A percentile compares a stretch with the other conserved stretches of the same genome.
Evolutionary conservation across 2,329 filamentous ascomycete genomes (phyloP).

Genomic region (Sclerotiophoma versabilis): DNA sequence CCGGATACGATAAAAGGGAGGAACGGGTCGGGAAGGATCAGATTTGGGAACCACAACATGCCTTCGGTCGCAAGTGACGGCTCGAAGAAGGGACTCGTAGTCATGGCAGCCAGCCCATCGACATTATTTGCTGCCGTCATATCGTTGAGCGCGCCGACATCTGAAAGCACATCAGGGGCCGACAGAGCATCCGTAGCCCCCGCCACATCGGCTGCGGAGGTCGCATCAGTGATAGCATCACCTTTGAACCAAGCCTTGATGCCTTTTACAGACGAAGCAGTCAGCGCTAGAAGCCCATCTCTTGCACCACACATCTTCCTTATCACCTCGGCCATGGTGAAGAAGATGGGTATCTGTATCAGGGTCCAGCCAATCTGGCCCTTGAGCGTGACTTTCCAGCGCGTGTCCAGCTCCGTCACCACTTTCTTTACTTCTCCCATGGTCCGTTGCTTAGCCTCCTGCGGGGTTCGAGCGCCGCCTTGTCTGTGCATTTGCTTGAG

Average conservation of each 20-base stretch:
- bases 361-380: constrained; percentile 40
- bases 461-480: constrained; percentile 30
- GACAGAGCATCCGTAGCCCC: not conserved
- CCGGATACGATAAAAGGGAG: constrained; percentile 59
- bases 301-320: constrained; percentile 43
- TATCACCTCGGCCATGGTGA: constrained; percentile 47
- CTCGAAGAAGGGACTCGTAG: constrained; percentile 50
- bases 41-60: constrained; percentile 67
- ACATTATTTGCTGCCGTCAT: not conserved
- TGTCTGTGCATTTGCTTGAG: constrained; percentile 9
- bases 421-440: constrained; percentile 30
- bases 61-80: constrained; percentile 63
- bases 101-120: constrained; percentile 13
- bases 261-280: constrained; percentile 18
- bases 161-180: not conserved
- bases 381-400: constrained; percentile 39
- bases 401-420: constrained; percentile 32
- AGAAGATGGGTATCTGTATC: constrained; percentile 45
- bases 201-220: not conserved
- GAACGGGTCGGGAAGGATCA: constrained; percentile 61
- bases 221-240: not conserved
- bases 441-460: constrained; percentile 22
- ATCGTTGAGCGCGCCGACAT: not conserved
- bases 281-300: constrained; percentile 41
- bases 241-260: constrained; percentile 1